Conservation (phyloP, 352 stramenopile species). For the Peronospora belbahrii region DNA sequence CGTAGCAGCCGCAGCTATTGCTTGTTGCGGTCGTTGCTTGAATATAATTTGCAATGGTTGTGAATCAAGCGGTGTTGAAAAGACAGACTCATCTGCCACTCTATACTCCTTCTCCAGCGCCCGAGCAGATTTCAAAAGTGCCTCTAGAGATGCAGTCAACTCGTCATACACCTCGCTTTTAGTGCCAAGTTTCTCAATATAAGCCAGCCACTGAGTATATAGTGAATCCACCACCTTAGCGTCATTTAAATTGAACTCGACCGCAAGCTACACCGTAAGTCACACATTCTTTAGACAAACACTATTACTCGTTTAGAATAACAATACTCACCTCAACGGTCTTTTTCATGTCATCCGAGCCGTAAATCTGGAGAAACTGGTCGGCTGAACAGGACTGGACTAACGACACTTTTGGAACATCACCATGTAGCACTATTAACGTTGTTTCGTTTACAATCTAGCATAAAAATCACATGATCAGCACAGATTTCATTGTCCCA, state of each 20-base stretch:
- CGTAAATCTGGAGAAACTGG: slow-evolving; percentile 72
- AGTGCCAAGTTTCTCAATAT: slow-evolving; percentile 18
- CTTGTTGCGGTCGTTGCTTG: slow-evolving; percentile 67
- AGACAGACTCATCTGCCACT: slow-evolving; percentile 24
- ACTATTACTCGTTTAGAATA: neutral
- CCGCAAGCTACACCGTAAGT: slow-evolving; percentile 37
- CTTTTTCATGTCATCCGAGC: slow-evolving; percentile 44
- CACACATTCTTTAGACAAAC: slow-evolving; percentile 7
- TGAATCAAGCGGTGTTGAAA: slow-evolving; percentile 19
- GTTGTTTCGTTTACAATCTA: slow-evolving; percentile 68
- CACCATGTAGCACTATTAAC: slow-evolving; percentile 65
- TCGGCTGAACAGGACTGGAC: slow-evolving; percentile 62
- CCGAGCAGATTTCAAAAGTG: slow-evolving; percentile 39
- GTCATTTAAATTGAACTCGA: slow-evolving; percentile 73
- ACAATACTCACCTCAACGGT: slow-evolving; percentile 46
- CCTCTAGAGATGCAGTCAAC: slow-evolving; percentile 39
- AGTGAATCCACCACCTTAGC: slow-evolving; percentile 40
- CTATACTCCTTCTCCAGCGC: slow-evolving; percentile 44
- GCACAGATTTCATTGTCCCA: neutral
- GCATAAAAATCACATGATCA: neutral
- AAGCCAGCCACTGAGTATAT: slow-evolving; percentile 40
- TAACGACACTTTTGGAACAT: slow-evolving; percentile 60
- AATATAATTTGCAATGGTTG: slow-evolving; percentile 77
- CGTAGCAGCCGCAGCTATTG: slow-evolving; percentile 12
- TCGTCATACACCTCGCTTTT: slow-evolving; percentile 23